Evolutionary conservation across 768 basidiomycete species (phyloP).

Genomic region (Mycena leptocephala): DNA sequence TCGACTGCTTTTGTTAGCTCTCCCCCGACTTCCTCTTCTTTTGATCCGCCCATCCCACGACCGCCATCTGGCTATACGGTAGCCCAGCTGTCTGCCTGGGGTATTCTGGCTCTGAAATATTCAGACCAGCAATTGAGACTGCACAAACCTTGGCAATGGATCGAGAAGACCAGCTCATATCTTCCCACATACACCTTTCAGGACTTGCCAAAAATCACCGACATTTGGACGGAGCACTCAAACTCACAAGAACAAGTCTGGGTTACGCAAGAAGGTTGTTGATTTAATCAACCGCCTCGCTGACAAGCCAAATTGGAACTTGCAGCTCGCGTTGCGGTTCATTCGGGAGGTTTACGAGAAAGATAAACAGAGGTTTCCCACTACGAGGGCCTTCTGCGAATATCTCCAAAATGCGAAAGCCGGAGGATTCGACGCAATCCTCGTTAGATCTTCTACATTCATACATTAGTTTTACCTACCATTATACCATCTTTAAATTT

Average conservation of each 20-base stretch:
- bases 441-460: no score
- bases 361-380: not conserved
- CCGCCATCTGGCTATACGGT: not conserved
- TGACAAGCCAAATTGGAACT: constrained; percentile 11
- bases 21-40: not conserved
- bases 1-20: no score
- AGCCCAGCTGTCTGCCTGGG: constrained; percentile 3
- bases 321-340: constrained; percentile 10
- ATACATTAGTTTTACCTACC: no score
- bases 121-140: not conserved
- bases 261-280: not conserved
- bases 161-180: not conserved
- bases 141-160: constrained; percentile 12
- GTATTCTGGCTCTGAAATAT: not conserved
- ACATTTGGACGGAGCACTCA: constrained; percentile 3
- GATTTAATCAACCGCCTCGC: not conserved
- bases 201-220: not conserved
- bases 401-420: not conserved
- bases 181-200: constrained; percentile 3
- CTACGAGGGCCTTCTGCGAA: not conserved
- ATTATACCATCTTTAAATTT: no score
- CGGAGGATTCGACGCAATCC: not conserved
- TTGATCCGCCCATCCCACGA: not conserved
- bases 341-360: constrained; percentile 6
- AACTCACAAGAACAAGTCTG: not conserved